These are phyloP conservation scores for Noccaea caerulescens DNA, from an alignment of 345 rosid species.

Conservation along the genomic window DNA sequence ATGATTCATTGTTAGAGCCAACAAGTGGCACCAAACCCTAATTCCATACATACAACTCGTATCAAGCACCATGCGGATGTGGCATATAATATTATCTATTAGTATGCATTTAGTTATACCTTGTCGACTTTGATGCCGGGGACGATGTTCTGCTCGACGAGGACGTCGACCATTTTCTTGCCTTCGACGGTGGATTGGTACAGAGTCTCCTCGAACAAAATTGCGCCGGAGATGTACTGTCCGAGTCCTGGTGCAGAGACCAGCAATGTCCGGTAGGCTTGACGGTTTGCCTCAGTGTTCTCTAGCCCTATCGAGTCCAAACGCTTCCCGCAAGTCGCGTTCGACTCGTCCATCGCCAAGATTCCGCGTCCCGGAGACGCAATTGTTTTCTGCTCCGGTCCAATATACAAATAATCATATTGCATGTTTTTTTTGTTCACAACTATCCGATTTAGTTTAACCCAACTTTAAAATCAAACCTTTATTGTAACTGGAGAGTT, in stretches of 20 bases:
- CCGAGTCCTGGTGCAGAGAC: slow-evolving; percentile 87
- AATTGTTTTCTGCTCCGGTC: slow-evolving; percentile 68
- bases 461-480: not conserved
- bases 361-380: slow-evolving; percentile 99
- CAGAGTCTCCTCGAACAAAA: slow-evolving; percentile 94
- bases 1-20: slow-evolving; percentile 92
- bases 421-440: not conserved
- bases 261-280: slow-evolving; percentile 90
- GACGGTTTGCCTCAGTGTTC: slow-evolving; percentile 97
- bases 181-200: slow-evolving; percentile 91
- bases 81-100: not conserved
- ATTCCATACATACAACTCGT: slow-evolving; percentile 17
- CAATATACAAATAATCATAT: slow-evolving; percentile 14
- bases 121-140: slow-evolving; percentile 99
- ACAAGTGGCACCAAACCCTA: slow-evolving; percentile 97
- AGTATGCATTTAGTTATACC: slow-evolving; percentile 49
- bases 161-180: slow-evolving; percentile 90
- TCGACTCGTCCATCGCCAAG: slow-evolving; percentile 98
- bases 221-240: slow-evolving; percentile 86
- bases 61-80: slow-evolving; percentile 13
- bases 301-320: slow-evolving; percentile 91
- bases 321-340: slow-evolving; percentile 97
- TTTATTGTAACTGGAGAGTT: not conserved
- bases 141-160: slow-evolving; percentile 83
- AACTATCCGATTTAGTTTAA: not conserved